phyloP scores from a whole-genome alignment of 164 flowering plant species.

The Umbilicus rupestris region DNA sequence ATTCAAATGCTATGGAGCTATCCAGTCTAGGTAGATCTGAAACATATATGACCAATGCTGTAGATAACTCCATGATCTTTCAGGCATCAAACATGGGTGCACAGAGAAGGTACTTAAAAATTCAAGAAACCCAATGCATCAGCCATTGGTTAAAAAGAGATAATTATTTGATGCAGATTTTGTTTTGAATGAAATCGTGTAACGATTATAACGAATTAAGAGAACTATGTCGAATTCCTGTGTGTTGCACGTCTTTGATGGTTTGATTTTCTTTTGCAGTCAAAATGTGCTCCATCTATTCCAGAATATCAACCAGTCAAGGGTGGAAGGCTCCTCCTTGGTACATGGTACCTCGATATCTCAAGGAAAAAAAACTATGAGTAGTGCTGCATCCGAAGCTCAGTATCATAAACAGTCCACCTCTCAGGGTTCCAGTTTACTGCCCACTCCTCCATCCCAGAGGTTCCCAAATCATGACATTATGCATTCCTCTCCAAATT shows the following conservation, averaged over 20 bases:
- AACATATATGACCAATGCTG: background rate
- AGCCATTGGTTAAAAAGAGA: background rate
- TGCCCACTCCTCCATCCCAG: background rate
- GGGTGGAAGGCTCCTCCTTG: background rate
- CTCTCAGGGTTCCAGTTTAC: background rate
- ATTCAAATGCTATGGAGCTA: background rate
- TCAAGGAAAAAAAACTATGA: background rate
- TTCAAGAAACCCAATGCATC: background rate
- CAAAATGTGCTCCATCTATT: background rate
- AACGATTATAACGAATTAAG: too few relatives aligned
- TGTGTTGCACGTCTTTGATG: background rate
- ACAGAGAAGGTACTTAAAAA: background rate
- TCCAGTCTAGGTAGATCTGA: background rate
- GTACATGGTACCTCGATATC: background rate
- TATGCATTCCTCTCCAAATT: background rate
- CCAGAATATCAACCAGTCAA: background rate
- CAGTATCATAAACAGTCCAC: background rate
- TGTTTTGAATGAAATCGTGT: too few relatives aligned
- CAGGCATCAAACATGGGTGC: background rate
- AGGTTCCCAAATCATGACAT: background rate
- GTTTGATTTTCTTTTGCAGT: background rate
- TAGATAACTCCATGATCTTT: background rate
- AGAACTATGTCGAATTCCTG: background rate
- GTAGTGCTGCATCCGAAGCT: background rate
- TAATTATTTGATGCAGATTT: background rate